phyloP scores from a whole-genome alignment of 2,329 filamentous ascomycete genomes.

The Aspergillus phoenicis region DNA sequence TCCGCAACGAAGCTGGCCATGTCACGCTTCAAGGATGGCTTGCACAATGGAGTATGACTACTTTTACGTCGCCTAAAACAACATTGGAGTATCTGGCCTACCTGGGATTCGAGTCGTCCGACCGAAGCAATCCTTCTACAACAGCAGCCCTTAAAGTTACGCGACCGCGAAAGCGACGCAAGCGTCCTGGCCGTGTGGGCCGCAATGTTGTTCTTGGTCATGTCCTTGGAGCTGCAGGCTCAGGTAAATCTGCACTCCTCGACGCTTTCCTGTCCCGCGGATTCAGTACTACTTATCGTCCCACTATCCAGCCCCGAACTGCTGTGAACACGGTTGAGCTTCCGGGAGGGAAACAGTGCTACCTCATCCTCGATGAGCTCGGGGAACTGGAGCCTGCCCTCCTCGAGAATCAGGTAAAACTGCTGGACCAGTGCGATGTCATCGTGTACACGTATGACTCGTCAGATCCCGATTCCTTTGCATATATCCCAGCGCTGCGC shows the following conservation, averaged over 20 bases:
- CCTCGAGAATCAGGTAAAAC: slow-evolving; percentile 84
- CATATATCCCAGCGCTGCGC: slow-evolving; percentile 81
- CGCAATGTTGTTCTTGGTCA: slow-evolving; percentile 95
- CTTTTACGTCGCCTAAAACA: slow-evolving; percentile 91
- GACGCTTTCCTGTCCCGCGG: slow-evolving; percentile 89
- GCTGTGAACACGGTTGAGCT: slow-evolving; percentile 97
- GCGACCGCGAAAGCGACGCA: slow-evolving; percentile 82
- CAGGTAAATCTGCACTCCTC: slow-evolving; percentile 88
- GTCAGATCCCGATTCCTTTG: slow-evolving; percentile 92
- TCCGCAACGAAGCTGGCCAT: slow-evolving; percentile 91
- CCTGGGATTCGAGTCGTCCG: slow-evolving; percentile 84
- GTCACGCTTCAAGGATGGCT: slow-evolving; percentile 97
- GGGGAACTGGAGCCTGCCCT: slow-evolving; percentile 95
- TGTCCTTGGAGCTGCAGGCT: slow-evolving; percentile 79
- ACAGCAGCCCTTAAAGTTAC: slow-evolving; percentile 89
- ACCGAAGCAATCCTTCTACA: slow-evolving; percentile 70
- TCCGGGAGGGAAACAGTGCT: slow-evolving; percentile 93
- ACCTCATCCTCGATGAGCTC: slow-evolving; percentile 91
- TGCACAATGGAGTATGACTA: slow-evolving; percentile 99
- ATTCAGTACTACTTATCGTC: slow-evolving; percentile 80
- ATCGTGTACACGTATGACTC: slow-evolving; percentile 97
- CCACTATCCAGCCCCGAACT: slow-evolving; percentile 90
- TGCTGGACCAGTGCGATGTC: slow-evolving; percentile 84
- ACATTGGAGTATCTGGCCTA: slow-evolving; percentile 96
- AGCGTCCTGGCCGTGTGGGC: slow-evolving; percentile 80